Conservation (phyloP, 352 stramenopile genomes). For the Pythium periplocum region DNA sequence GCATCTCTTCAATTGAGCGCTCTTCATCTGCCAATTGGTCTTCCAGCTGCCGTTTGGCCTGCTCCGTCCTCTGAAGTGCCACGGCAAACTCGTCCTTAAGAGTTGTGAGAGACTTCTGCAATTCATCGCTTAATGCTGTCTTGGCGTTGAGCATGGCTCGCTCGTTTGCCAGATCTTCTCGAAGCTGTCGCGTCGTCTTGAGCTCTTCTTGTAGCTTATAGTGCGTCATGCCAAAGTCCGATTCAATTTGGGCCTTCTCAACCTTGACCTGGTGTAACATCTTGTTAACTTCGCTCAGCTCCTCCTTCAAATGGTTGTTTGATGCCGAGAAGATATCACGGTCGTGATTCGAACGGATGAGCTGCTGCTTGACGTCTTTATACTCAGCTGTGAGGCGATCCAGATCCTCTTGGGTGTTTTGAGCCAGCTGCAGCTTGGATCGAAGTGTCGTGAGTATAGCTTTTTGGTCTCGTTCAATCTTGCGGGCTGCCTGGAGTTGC, state of each 20-base stretch:
- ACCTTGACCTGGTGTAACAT: slow-evolving; percentile 57
- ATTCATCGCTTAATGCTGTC: slow-evolving; percentile 36
- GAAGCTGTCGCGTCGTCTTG: slow-evolving; percentile 46
- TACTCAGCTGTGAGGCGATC: slow-evolving; percentile 48
- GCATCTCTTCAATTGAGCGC: slow-evolving; percentile 53
- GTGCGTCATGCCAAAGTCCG: slow-evolving; percentile 58
- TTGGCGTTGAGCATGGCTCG: slow-evolving; percentile 44
- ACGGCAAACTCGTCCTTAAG: slow-evolving; percentile 61
- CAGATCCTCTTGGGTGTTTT: slow-evolving; percentile 61
- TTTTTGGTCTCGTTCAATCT: slow-evolving; percentile 74
- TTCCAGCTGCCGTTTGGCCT: slow-evolving; percentile 71
- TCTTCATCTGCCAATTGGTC: slow-evolving; percentile 78
- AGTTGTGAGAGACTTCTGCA: slow-evolving; percentile 50
- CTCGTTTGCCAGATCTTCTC: slow-evolving; percentile 32
- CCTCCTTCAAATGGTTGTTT: slow-evolving; percentile 73
- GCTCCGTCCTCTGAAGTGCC: slow-evolving; percentile 48
- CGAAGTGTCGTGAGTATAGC: slow-evolving; percentile 48
- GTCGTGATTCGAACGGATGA: slow-evolving; percentile 65
- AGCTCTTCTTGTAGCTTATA: slow-evolving; percentile 66
- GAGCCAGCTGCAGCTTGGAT: slow-evolving; percentile 65
- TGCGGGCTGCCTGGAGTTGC: slow-evolving; percentile 62
- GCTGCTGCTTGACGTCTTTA: slow-evolving; percentile 63
- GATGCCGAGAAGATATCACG: slow-evolving; percentile 72
- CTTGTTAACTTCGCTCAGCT: slow-evolving; percentile 60
- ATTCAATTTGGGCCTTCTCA: slow-evolving; percentile 68